Percentiles rank a stretch among this genome's conserved stretches.
phyloP scores from a whole-genome alignment of 2,329 filamentous ascomycete species.

The Epichloe sylvatica region DNA sequence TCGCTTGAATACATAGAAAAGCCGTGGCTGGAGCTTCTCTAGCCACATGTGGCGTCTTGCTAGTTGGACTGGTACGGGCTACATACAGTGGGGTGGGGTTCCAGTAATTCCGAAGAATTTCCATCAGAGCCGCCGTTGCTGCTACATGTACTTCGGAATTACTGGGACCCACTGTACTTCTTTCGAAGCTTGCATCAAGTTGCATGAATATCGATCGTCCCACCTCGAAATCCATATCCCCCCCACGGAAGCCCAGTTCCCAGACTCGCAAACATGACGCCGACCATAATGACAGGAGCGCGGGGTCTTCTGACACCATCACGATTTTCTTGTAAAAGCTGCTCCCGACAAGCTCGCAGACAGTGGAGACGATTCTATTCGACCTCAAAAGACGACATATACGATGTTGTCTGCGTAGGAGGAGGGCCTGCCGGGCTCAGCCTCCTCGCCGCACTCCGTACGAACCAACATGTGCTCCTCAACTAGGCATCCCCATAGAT shows the following conservation, averaged over 20 bases:
- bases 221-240: background rate
- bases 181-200: too few relatives aligned
- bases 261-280: background rate
- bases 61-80: too few relatives aligned
- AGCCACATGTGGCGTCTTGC: constrained; percentile 5
- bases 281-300: constrained; percentile 14
- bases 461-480: background rate
- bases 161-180: too few relatives aligned
- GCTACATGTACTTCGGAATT: too few relatives aligned
- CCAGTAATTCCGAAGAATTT: too few relatives aligned
- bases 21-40: background rate
- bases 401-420: constrained; percentile 85
- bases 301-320: constrained; percentile 14
- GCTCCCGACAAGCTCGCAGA: constrained; percentile 25
- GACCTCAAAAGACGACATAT: constrained; percentile 51
- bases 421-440: constrained; percentile 83
- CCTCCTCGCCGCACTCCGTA: constrained; percentile 63
- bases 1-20: constrained; percentile 1
- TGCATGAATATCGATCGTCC: background rate
- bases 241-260: background rate
- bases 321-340: constrained; percentile 33
- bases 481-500: too few relatives aligned
- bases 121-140: too few relatives aligned
- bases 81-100: too few relatives aligned
- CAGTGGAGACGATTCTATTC: constrained; percentile 28